A percentile compares a stretch with the other conserved stretches of the same genome.
These are phyloP conservation scores for Umbelopsis isabellina DNA, from an alignment of 192 early-diverging fungal genomes.

Conservation along the genomic window DNA sequence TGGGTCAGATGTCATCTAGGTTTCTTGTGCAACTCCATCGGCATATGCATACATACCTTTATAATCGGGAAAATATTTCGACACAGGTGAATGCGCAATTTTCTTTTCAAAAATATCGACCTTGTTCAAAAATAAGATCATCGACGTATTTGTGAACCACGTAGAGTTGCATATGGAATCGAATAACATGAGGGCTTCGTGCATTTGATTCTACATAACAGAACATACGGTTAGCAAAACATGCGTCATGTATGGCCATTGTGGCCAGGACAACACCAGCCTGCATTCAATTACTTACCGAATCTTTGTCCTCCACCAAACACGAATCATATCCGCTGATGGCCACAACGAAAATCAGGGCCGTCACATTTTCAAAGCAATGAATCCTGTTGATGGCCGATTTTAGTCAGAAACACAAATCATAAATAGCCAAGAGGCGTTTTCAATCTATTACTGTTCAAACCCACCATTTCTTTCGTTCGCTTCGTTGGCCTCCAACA, in stretches of 20 bases:
- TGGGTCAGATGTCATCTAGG: neutral
- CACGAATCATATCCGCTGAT: conserved; percentile 65
- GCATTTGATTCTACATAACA: conserved; percentile 41
- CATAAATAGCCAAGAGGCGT: neutral
- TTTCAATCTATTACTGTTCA: neutral
- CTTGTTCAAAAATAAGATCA: conserved; percentile 67
- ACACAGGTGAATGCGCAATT: conserved; percentile 49
- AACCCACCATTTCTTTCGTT: conserved; percentile 55
- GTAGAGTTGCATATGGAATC: conserved; percentile 64
- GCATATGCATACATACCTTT: conserved; percentile 39
- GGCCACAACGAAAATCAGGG: conserved; percentile 60
- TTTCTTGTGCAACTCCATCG: neutral
- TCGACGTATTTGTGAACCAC: conserved; percentile 63
- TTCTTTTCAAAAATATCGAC: conserved; percentile 63
- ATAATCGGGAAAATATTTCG: conserved; percentile 58
- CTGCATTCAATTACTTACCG: neutral
- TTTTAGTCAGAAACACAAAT: neutral
- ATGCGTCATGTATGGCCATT: neutral
- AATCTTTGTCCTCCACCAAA: conserved; percentile 50
- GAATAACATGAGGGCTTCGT: conserved; percentile 62
- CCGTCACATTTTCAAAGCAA: conserved; percentile 60
- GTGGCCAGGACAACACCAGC: neutral
- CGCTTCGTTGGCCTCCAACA: conserved; percentile 96
- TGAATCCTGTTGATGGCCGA: conserved; percentile 26
- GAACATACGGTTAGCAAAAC: too few relatives aligned